A percentile compares a stretch with the other conserved stretches of the same genome.
phyloP scores from a whole-genome alignment of 306 rosid genomes.

The Crotalaria pallida region DNA sequence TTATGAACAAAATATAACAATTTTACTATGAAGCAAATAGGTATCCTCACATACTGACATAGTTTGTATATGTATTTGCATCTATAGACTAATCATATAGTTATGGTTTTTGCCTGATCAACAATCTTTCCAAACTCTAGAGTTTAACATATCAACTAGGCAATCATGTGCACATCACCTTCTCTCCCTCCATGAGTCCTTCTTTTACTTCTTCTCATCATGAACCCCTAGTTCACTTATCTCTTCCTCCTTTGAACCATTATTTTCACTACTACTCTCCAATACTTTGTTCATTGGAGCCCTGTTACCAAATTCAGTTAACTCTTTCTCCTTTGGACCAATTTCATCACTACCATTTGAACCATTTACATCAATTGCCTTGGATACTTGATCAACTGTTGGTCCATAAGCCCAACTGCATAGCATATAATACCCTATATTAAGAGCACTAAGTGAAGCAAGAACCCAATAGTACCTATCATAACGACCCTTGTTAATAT shows the following conservation, averaged over 20 bases:
- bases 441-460: slow-evolving; percentile 28
- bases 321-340: slow-evolving; percentile 11
- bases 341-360: not conserved
- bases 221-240: not conserved
- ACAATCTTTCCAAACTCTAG: not conserved
- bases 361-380: not conserved
- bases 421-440: slow-evolving; percentile 35
- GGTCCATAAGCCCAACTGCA: slow-evolving; percentile 70
- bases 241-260: slow-evolving; percentile 11
- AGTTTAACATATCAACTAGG: not conserved
- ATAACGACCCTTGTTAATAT: slow-evolving; percentile 48
- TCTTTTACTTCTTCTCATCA: not conserved
- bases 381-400: slow-evolving; percentile 23
- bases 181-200: not conserved
- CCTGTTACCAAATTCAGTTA: not conserved
- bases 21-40: not conserved
- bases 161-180: not conserved
- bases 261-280: slow-evolving; percentile 1
- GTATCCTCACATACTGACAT: not conserved
- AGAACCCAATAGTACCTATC: slow-evolving; percentile 56
- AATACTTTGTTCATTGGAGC: not conserved
- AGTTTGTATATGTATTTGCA: too few species aligned
- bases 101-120: not conserved
- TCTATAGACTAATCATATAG: too few species aligned
- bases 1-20: not conserved